These are phyloP conservation scores for barley (Hordeum vulgare) DNA, from an alignment of 176 grass and related monocot genomes.

Conservation along the genomic window DNA sequence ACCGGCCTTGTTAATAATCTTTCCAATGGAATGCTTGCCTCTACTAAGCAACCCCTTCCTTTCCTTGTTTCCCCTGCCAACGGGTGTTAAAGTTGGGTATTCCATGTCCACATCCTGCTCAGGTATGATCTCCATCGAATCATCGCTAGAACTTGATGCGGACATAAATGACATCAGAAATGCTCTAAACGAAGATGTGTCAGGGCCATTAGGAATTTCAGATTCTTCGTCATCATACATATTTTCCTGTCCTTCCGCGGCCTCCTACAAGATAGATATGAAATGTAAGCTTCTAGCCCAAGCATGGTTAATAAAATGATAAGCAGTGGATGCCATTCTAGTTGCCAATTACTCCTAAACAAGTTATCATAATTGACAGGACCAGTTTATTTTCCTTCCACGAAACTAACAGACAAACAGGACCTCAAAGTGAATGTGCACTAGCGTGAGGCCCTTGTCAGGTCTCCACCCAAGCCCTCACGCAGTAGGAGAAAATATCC, in stretches of 20 bases:
- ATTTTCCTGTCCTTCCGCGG: slow-evolving; percentile 24
- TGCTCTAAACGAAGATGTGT: slow-evolving; percentile 92
- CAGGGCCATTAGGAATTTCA: slow-evolving; percentile 56
- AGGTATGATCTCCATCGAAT: slow-evolving; percentile 22
- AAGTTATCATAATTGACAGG: background rate
- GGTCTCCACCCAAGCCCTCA: background rate
- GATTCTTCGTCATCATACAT: slow-evolving; percentile 40
- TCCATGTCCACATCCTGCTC: slow-evolving; percentile 37
- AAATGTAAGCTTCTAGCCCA: background rate
- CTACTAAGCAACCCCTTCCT: slow-evolving; percentile 63
- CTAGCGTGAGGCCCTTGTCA: background rate
- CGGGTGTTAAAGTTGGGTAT: slow-evolving; percentile 55
- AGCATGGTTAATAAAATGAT: background rate
- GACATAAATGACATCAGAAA: slow-evolving; percentile 80
- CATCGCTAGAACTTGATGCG: slow-evolving; percentile 21
- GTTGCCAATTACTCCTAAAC: background rate
- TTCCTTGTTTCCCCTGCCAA: slow-evolving; percentile 44
- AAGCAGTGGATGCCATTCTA: background rate
- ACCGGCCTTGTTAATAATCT: slow-evolving; percentile 59
- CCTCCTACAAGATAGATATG: slow-evolving; percentile 43
- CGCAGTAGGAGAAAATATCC: background rate
- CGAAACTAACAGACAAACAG: background rate
- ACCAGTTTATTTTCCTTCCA: background rate
- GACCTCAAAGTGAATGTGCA: background rate
- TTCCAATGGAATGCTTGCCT: slow-evolving; percentile 84